phyloP scores from a whole-genome alignment of 192 early-diverging fungal species.

The Coemansia sp. region DNA sequence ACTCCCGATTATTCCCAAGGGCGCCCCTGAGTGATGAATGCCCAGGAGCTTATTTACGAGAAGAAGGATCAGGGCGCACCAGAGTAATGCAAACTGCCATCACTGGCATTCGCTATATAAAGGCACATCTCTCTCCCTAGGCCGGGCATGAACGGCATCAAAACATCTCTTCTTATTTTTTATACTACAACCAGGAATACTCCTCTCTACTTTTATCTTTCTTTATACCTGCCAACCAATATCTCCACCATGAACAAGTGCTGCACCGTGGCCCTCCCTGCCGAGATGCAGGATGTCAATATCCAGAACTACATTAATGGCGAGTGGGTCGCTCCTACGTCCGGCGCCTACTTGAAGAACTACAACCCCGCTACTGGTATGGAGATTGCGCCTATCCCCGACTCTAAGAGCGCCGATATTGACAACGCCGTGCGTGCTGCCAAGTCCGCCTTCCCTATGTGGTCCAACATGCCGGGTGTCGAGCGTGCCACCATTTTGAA shows the following conservation, averaged over 20 bases:
- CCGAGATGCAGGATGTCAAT: conserved; percentile 28
- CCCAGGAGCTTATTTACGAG: background rate
- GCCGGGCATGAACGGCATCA: background rate
- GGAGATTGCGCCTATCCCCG: conserved; percentile 61
- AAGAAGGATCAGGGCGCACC: background rate
- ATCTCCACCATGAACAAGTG: conserved; percentile 7
- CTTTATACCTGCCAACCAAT: background rate
- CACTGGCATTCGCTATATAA: background rate
- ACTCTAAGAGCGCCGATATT: conserved; percentile 64
- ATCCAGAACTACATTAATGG: conserved; percentile 76
- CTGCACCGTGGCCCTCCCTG: conserved; percentile 16
- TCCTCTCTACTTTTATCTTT: background rate
- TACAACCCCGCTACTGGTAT: conserved; percentile 73
- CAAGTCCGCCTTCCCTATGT: conserved; percentile 61
- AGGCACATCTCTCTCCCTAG: background rate
- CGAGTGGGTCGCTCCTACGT: conserved; percentile 59
- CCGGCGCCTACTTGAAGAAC: conserved; percentile 60
- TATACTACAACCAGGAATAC: background rate
- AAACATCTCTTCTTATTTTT: background rate
- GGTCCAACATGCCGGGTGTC: conserved; percentile 59
- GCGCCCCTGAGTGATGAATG: background rate
- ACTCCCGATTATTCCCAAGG: background rate
- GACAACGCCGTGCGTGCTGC: conserved; percentile 73
- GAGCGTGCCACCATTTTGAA: conserved; percentile 60
- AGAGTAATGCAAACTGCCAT: background rate